These are phyloP conservation scores for Dothistroma septosporum DNA, from an alignment of 2,329 filamentous ascomycete species.

Conservation along the genomic window DNA sequence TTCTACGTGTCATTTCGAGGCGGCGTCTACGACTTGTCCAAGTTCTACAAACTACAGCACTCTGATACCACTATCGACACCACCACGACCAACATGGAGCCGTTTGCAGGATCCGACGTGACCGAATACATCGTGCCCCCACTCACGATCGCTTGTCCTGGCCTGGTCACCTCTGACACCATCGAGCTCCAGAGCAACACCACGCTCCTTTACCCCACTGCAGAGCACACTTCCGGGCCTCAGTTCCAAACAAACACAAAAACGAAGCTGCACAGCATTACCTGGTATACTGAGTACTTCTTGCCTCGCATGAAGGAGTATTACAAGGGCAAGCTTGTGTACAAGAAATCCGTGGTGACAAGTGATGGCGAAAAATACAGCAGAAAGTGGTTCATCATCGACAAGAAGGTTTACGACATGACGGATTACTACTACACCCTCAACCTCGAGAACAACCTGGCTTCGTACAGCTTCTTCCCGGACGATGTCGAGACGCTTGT, in stretches of 20 bases:
- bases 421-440: slow-evolving; percentile 86
- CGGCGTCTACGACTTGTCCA: slow-evolving; percentile 84
- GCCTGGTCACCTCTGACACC: slow-evolving; percentile 56
- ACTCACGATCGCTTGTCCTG: slow-evolving; percentile 67
- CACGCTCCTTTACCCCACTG: slow-evolving; percentile 49
- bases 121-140: slow-evolving; percentile 84
- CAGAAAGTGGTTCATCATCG: slow-evolving; percentile 75
- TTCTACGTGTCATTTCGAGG: slow-evolving; percentile 86
- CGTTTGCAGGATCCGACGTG: slow-evolving; percentile 72
- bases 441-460: slow-evolving; percentile 50
- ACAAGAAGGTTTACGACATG: slow-evolving; percentile 76
- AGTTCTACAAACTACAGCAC: slow-evolving; percentile 82
- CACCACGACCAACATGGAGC: slow-evolving; percentile 64
- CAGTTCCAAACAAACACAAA: slow-evolving; percentile 50
- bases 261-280: slow-evolving; percentile 56
- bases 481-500: slow-evolving; percentile 62
- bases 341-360: slow-evolving; percentile 56
- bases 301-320: slow-evolving; percentile 75
- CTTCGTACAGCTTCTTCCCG: slow-evolving; percentile 69
- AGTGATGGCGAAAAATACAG: slow-evolving; percentile 62
- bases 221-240: slow-evolving; percentile 65
- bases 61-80: slow-evolving; percentile 63
- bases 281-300: slow-evolving; percentile 77
- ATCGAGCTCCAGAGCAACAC: slow-evolving; percentile 64
- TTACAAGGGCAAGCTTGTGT: slow-evolving; percentile 83